Evolutionary conservation across 2,329 filamentous ascomycete genomes (phyloP), one percentile per base, ranked within the genome.

Genomic region (Colletotrichum abscissum): DNA sequence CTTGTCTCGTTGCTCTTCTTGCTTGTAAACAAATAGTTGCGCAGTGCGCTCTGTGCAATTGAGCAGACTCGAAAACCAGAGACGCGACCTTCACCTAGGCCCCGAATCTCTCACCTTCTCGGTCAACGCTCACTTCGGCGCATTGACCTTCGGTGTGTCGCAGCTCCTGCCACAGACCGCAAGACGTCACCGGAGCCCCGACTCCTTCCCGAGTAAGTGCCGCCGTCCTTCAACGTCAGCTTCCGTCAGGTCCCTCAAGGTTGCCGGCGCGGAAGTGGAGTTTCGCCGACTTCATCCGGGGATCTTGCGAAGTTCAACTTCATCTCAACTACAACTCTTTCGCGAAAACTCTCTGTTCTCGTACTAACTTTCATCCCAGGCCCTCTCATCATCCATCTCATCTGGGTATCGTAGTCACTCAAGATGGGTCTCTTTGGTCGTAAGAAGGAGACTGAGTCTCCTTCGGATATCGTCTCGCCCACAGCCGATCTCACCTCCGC

Each of bases 381-480:
- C 54, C 5, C 54, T 28, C 16, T 28, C 5, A 28, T 7, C 26
- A 26, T 56, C 11, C 24, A 22, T 14, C 54, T 26, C 12, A 19
- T 56, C 54, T 56, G 54, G 7, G 28, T 35, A 12, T 4, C 14
- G 5, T 28, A 55, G 1, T 16, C 42, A 19, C 14, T 55, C 60
- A 70, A 9, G 6, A 73, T 73, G 70, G 60, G 67, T 9, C 26
- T 42, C 35, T 24, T 63, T 12, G 69, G 52, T 26, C 55, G 38
- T 11, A 62, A 65, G 28, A 73, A 71, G 56, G 70, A 62, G 67
- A 30, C 62, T 56, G 67, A 38, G 55, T 38, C 59, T 30, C 46
- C 59, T 14, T 55, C 46, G 7, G 70, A 70, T 28, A 38, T 35
- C 63, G 52, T 46, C 33, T 65, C 52, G 7, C 63, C 63, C 5